These are phyloP conservation scores for Lycium ferocissimum DNA, from an alignment of 257 asterid species.

Conservation along the genomic window DNA sequence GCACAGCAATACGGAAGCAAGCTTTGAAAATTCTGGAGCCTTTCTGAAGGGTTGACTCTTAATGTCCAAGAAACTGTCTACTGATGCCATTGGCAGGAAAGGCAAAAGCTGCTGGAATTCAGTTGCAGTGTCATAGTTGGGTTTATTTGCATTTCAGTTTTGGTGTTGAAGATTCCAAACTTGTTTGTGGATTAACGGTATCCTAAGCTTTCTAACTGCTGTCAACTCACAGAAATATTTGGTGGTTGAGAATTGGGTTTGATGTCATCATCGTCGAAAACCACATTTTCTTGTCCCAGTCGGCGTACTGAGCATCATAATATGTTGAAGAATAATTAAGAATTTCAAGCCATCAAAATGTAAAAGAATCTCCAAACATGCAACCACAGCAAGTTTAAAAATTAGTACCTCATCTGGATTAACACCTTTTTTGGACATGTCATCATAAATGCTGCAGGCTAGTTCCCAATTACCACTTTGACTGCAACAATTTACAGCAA, in stretches of 20 bases:
- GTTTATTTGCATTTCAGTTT: not conserved
- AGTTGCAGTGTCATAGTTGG: slow-evolving; percentile 1
- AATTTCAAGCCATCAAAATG: slow-evolving; percentile 19
- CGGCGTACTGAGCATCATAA: not conserved
- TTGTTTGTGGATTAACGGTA: not conserved
- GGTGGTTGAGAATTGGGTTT: not conserved
- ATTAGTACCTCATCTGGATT: slow-evolving; percentile 90
- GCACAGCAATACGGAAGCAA: not conserved
- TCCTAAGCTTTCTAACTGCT: not conserved
- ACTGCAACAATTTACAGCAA: slow-evolving; percentile 95
- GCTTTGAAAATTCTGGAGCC: not conserved
- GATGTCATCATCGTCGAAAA: not conserved
- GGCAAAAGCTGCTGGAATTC: slow-evolving; percentile 14
- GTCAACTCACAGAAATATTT: not conserved
- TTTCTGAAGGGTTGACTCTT: not conserved
- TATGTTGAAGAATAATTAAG: not conserved
- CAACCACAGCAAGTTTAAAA: slow-evolving; percentile 15
- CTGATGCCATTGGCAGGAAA: not conserved
- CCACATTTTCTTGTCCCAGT: not conserved
- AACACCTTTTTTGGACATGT: slow-evolving; percentile 81
- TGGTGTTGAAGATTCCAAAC: not conserved
- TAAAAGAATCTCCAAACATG: not conserved
- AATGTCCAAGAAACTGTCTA: not conserved
- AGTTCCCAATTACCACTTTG: slow-evolving; percentile 94
- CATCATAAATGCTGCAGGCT: slow-evolving; percentile 80